Evolutionary conservation across 1,139 yeast genomes (phyloP).

Genomic region (Hemisphaericaspora subhashii): DNA sequence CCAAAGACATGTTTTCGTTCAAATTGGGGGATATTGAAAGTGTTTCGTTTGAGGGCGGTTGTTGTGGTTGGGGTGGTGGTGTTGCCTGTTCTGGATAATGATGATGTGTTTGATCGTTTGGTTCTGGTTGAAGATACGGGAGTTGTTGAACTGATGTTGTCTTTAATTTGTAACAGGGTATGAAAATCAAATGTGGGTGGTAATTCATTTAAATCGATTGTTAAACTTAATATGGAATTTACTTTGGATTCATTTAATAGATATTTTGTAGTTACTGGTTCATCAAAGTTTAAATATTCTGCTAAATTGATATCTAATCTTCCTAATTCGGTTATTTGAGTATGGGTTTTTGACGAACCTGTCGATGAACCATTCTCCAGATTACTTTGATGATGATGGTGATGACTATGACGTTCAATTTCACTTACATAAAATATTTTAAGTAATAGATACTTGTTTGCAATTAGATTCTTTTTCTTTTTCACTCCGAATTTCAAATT

Average conservation of each 20-base stretch:
- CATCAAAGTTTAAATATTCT: constrained; percentile 63
- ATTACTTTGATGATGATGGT: constrained; percentile 2
- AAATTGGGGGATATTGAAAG: constrained; percentile 37
- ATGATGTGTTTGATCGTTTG: constrained; percentile 6
- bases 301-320: constrained; percentile 64
- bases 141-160: constrained; percentile 14
- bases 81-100: constrained; percentile 4
- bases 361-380: neutral
- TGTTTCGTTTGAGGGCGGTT: constrained; percentile 6
- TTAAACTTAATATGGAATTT: constrained; percentile 67
- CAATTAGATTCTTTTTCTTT: constrained; percentile 37
- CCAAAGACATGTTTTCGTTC: constrained; percentile 41
- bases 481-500: constrained; percentile 41
- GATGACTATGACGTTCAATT: constrained; percentile 19
- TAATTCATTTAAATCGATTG: constrained; percentile 41
- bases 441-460: constrained; percentile 37
- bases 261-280: constrained; percentile 58
- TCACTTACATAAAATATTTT: constrained; percentile 42
- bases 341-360: constrained; percentile 1
- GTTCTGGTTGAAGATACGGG: constrained; percentile 6
- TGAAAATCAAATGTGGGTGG: constrained; percentile 44
- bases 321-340: constrained; percentile 53
- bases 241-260: constrained; percentile 76
- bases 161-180: constrained; percentile 40
- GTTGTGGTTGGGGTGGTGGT: constrained; percentile 2